A percentile compares a stretch with the other conserved stretches of the same genome.
phyloP scores from a whole-genome alignment of 2,329 filamentous ascomycete species.

The Arthroderma uncinatum region DNA sequence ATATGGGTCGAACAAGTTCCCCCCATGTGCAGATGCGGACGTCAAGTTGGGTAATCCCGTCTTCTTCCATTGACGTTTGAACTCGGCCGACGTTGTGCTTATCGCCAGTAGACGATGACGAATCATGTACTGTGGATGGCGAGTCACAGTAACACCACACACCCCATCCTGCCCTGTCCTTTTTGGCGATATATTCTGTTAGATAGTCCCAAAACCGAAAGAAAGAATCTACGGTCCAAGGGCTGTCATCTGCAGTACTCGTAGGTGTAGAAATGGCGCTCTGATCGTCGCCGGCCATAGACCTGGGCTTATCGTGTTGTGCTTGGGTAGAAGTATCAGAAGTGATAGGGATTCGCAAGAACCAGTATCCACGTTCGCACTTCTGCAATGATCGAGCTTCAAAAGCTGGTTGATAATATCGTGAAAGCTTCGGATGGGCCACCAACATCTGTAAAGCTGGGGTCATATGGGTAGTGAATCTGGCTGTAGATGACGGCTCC shows the following conservation, averaged over 20 bases:
- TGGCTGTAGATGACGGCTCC: constrained; percentile 31
- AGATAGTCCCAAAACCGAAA: constrained; percentile 35
- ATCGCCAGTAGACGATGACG: too few species aligned
- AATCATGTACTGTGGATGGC: too few species aligned
- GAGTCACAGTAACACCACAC: constrained; percentile 29
- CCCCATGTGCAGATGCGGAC: constrained; percentile 71
- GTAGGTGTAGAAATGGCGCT: constrained; percentile 34
- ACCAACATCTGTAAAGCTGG: constrained; percentile 44
- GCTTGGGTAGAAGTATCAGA: not conserved
- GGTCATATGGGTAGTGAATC: constrained; percentile 48
- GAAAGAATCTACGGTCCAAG: constrained; percentile 28
- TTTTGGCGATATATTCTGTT: constrained; percentile 25
- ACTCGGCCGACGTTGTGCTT: too few species aligned
- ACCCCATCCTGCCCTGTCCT: constrained; percentile 35
- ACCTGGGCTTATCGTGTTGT: constrained; percentile 9
- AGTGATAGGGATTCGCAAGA: constrained; percentile 50
- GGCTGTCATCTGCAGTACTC: not conserved
- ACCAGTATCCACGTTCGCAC: constrained; percentile 72
- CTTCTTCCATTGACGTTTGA: too few species aligned
- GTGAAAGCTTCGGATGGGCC: constrained; percentile 40
- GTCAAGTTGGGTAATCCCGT: constrained; percentile 21
- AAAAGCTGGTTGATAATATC: constrained; percentile 43
- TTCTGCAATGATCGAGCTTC: constrained; percentile 41
- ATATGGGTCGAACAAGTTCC: constrained; percentile 58
- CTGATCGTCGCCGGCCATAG: constrained; percentile 5